Evolutionary conservation across 108 stramenopile genomes (phyloP).

Genomic region (Skeletonema tropicum): DNA sequence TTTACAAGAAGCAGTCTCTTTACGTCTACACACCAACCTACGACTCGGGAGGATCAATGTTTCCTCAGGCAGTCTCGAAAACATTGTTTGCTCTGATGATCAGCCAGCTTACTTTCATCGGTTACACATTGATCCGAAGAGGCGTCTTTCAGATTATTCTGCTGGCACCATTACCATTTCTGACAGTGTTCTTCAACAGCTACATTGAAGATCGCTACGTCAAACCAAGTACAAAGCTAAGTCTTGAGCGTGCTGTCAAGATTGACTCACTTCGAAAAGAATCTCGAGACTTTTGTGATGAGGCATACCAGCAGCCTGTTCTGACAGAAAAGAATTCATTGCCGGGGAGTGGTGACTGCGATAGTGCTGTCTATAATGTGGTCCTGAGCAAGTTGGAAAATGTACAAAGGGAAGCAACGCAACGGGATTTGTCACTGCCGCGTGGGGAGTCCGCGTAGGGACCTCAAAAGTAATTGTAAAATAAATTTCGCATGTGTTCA

Average conservation of each 20-base stretch:
- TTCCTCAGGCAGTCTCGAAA: constrained; percentile 62
- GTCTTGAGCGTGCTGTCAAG: constrained; percentile 86
- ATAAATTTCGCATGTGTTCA: too few relatives aligned
- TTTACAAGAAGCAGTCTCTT: constrained; percentile 65
- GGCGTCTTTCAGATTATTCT: constrained; percentile 56
- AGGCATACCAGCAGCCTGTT: constrained; percentile 87
- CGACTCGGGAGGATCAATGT: constrained; percentile 61
- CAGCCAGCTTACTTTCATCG: constrained; percentile 84
- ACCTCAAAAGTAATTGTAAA: too few relatives aligned
- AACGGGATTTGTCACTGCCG: neutral
- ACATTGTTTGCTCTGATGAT: constrained; percentile 83
- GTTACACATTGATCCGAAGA: constrained; percentile 74
- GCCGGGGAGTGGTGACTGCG: constrained; percentile 51
- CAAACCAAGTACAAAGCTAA: constrained; percentile 70
- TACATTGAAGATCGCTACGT: constrained; percentile 69
- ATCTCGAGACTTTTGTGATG: constrained; percentile 63
- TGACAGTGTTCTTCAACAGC: constrained; percentile 65
- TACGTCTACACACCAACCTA: constrained; percentile 67
- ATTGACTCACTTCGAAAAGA: constrained; percentile 71
- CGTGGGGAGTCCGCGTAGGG: neutral
- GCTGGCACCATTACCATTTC: constrained; percentile 74
- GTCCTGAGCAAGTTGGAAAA: constrained; percentile 32
- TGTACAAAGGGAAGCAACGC: neutral
- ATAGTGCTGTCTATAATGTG: constrained; percentile 7
- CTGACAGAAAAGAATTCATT: constrained; percentile 63